Evolutionary conservation across 495 filamentous ascomycete genomes (phyloP), one percentile per base, ranked within the genome.

Genomic region (Lophium mytilinum): DNA sequence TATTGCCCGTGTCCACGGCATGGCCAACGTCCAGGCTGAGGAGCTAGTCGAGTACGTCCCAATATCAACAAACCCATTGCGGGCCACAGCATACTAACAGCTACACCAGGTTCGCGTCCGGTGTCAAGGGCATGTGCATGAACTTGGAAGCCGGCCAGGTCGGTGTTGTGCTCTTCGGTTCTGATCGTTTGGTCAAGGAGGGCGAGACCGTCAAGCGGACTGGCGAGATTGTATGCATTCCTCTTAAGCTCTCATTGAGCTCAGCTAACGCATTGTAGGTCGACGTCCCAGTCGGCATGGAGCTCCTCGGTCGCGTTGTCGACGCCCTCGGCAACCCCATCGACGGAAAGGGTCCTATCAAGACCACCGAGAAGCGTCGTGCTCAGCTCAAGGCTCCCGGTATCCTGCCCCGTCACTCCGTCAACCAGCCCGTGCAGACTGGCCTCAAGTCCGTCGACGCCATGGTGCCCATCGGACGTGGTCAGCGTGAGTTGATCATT

Each of bases 81-180:
- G 24, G 24, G 24, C 24, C 24, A 30, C 6, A 30, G 24, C 33
- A 24, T 64, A 46, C 61, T 53, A 61, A 63, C 56, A 60, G 67
- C 59, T 63, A 45, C n/a, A 65, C 36, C 36, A 96, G 93, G 82
- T 98, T 98, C 81, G 90, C 93, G 68, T 98, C 93, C 65, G 93
- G 93, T 75, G 93, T 98, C 72, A 96, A 96, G 84, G 93, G 93
- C 75, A 98, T 98, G 93, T 97, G 94, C 88, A 95, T 98, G 91
- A 98, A 98, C 85, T 83, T 98, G 74, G 93, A 98, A 79, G 93
- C 93, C 75, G 93, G 93, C 75, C 94, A 97, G 78, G 93, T 98
- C 76, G 93, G 93, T 95, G 93, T 98, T 66, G 93, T 98, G 83
- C 85, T 98, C 66, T 98, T 98, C 80, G 93, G 93, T 83, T 97